These are phyloP conservation scores for Solanum verrucosum DNA, from an alignment of 257 asterid species.

Conservation along the genomic window DNA sequence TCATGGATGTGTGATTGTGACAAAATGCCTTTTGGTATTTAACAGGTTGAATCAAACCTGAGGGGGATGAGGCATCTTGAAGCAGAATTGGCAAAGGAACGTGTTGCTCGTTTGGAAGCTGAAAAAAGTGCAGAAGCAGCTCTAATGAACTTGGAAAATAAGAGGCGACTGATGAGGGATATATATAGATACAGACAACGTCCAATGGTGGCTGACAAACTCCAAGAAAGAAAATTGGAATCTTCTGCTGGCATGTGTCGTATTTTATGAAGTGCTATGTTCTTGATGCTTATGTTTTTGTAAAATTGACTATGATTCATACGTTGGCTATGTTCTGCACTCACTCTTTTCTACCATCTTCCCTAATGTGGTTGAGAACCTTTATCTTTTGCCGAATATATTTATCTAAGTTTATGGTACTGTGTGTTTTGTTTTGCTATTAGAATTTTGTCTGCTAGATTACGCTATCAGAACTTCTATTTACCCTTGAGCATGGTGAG, in stretches of 20 bases:
- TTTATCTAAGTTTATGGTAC: background rate
- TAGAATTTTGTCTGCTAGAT: too few species aligned
- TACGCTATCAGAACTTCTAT: too few species aligned
- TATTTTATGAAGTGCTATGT: background rate
- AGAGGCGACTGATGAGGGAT: background rate
- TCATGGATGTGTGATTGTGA: constrained; percentile 26
- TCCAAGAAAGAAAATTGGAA: background rate
- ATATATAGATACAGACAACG: background rate
- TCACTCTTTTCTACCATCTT: background rate
- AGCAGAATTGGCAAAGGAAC: constrained; percentile 9
- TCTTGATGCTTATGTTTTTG: background rate
- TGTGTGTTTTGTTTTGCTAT: background rate
- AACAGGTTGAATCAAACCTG: constrained; percentile 20
- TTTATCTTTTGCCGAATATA: background rate
- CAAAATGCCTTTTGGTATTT: constrained; percentile 19
- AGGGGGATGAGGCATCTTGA: constrained; percentile 2
- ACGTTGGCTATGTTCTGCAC: background rate
- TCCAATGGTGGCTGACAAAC: background rate
- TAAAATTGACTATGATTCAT: background rate
- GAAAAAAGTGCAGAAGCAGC: constrained; percentile 7
- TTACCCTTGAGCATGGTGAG: too few species aligned
- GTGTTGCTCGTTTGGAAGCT: constrained; percentile 1
- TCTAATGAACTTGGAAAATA: background rate
- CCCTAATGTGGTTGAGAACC: background rate
- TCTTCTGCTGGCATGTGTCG: background rate